phyloP scores from a whole-genome alignment of 2,329 filamentous ascomycete genomes.

The Canariomyces notabilis region DNA sequence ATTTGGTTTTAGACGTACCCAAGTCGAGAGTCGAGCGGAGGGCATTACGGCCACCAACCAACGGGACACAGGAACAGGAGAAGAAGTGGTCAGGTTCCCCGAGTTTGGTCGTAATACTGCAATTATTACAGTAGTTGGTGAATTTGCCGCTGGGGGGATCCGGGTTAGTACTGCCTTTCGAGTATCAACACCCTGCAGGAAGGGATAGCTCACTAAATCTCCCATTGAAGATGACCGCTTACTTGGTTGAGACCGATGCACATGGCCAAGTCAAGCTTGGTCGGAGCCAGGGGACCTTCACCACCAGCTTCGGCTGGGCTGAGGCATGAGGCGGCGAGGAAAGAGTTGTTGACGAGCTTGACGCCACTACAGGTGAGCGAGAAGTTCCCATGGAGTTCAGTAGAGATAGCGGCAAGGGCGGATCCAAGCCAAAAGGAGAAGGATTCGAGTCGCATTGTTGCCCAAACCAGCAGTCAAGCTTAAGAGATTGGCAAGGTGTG shows the following conservation, averaged over 20 bases:
- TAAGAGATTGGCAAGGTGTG: not conserved
- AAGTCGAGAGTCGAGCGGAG: conserved; percentile 11
- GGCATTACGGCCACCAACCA: not conserved
- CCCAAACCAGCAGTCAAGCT: not conserved
- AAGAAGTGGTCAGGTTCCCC: not conserved
- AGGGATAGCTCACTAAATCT: conserved; percentile 11
- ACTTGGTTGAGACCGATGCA: conserved; percentile 20
- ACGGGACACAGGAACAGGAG: conserved; percentile 10
- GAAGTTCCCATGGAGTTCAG: conserved; percentile 10
- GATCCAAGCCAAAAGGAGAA: not conserved
- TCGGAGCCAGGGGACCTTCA: not conserved
- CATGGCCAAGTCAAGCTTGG: conserved; percentile 18
- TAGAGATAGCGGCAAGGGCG: not conserved
- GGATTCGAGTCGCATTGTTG: not conserved
- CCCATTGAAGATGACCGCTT: conserved; percentile 11
- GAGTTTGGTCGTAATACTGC: not conserved
- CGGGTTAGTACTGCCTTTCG: not conserved
- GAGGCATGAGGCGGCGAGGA: conserved; percentile 12
- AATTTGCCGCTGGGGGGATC: conserved; percentile 20
- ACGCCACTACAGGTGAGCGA: conserved; percentile 17
- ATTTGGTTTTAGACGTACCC: conserved; percentile 8
- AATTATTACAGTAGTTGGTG: conserved; percentile 19
- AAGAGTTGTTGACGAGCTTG: conserved; percentile 3
- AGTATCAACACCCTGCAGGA: not conserved
- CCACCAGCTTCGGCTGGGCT: not conserved